phyloP scores from a whole-genome alignment of 176 grass and related monocot species.

The Canna indica region DNA sequence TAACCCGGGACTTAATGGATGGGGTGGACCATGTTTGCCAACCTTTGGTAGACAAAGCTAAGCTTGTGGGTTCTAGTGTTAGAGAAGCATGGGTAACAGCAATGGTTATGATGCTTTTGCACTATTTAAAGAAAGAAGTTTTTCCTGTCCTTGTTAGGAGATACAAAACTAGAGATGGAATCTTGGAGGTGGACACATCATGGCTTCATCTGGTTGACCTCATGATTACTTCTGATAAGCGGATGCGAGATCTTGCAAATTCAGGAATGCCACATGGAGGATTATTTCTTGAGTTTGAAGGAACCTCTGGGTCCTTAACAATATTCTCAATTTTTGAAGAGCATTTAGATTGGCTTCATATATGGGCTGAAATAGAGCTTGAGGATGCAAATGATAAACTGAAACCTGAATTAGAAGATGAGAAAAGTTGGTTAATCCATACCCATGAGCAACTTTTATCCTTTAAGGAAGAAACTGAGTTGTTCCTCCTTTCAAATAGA shows the following conservation, averaged over 20 bases:
- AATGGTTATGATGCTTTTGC: constrained; percentile 75
- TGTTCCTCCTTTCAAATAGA: constrained; percentile 66
- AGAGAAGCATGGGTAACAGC: constrained; percentile 94
- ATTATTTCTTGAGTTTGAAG: constrained; percentile 44
- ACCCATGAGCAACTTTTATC: constrained; percentile 25
- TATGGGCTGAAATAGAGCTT: constrained; percentile 72
- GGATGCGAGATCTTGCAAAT: constrained; percentile 64
- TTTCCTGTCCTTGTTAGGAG: constrained; percentile 43
- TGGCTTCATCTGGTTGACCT: constrained; percentile 87
- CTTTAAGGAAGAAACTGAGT: constrained; percentile 25
- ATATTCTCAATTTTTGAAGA: constrained; percentile 67
- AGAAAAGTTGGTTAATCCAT: constrained; percentile 42
- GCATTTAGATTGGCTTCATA: constrained; percentile 81
- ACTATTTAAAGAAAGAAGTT: constrained; percentile 62
- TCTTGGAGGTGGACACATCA: constrained; percentile 42
- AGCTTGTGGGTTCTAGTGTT: constrained; percentile 63
- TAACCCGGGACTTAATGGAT: constrained; percentile 84
- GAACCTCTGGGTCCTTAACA: constrained; percentile 48
- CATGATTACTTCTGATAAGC: constrained; percentile 86
- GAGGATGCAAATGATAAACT: constrained; percentile 52
- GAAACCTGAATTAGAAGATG: constrained; percentile 48
- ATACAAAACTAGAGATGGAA: constrained; percentile 32
- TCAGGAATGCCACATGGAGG: constrained; percentile 49
- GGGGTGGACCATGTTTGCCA: constrained; percentile 77
- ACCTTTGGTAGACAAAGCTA: constrained; percentile 90